phyloP scores from a whole-genome alignment of 345 rosid genomes.

The Brassica carinata region DNA sequence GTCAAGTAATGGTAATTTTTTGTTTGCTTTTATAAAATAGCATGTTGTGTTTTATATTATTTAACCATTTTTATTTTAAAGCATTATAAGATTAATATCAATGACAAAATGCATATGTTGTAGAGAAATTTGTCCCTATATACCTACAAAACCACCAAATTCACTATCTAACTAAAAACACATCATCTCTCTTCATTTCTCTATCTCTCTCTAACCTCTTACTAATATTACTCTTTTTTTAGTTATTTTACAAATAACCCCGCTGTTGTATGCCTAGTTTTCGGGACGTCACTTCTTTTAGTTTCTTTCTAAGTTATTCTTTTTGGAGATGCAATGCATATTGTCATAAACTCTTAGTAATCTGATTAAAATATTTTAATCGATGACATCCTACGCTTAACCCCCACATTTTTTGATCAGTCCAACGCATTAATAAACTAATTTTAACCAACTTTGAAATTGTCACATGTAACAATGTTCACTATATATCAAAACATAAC shows the following conservation, averaged over 20 bases:
- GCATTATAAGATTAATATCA: neutral
- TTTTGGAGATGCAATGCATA: neutral
- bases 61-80: neutral
- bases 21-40: no score
- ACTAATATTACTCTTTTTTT: no score
- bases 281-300: neutral
- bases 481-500: slow-evolving; percentile 23
- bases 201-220: no score
- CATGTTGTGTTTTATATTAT: no score
- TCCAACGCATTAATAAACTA: slow-evolving; percentile 6
- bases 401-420: slow-evolving; percentile 16
- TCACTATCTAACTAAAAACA: no score
- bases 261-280: neutral
- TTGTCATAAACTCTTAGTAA: neutral
- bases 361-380: neutral
- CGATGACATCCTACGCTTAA: neutral
- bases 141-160: no score
- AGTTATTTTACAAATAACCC: no score
- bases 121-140: no score
- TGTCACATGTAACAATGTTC: slow-evolving; percentile 38
- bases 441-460: slow-evolving; percentile 25
- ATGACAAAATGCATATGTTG: neutral
- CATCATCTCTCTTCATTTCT: no score
- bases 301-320: neutral
- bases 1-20: no score